phyloP scores from a whole-genome alignment of 345 rosid genomes.

The Aegle marmelos region DNA sequence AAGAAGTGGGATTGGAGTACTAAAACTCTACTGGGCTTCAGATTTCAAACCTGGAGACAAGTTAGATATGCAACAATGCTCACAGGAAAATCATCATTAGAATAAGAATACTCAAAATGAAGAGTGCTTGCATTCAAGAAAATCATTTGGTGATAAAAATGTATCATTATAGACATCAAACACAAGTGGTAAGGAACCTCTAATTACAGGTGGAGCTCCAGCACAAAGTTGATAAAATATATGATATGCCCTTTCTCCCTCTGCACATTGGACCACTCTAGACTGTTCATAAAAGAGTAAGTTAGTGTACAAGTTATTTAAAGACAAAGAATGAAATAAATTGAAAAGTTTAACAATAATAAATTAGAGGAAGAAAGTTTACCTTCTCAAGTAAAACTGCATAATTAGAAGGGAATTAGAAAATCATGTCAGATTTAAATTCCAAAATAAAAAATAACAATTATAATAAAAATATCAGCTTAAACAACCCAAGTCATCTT shows the following conservation, averaged over 20 bases:
- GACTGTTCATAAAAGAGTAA: constrained; percentile 65
- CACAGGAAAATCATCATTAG: not conserved
- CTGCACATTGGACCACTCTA: constrained; percentile 96
- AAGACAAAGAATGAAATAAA: constrained; percentile 2
- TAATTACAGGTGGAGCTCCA: constrained; percentile 72
- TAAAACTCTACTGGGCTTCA: not conserved
- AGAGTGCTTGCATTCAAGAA: not conserved
- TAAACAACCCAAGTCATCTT: constrained; percentile 35
- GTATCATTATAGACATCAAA: not conserved
- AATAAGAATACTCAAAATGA: not conserved
- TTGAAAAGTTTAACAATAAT: constrained; percentile 14
- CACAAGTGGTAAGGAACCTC: constrained; percentile 38
- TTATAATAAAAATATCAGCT: constrained; percentile 2
- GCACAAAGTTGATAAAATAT: constrained; percentile 99
- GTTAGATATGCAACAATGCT: not conserved
- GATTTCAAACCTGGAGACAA: not conserved
- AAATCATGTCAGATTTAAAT: constrained; percentile 31
- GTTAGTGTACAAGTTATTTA: constrained; percentile 15
- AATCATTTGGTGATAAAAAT: not conserved
- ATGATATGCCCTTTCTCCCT: constrained; percentile 97
- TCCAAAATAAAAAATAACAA: constrained; percentile 9
- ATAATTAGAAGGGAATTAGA: constrained; percentile 21
- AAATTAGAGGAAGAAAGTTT: constrained; percentile 21
- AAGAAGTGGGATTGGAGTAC: not conserved
- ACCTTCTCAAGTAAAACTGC: constrained; percentile 99